These are phyloP conservation scores for Solanum gandarillasii DNA, from an alignment of 257 asterid genomes.

Conservation along the genomic window DNA sequence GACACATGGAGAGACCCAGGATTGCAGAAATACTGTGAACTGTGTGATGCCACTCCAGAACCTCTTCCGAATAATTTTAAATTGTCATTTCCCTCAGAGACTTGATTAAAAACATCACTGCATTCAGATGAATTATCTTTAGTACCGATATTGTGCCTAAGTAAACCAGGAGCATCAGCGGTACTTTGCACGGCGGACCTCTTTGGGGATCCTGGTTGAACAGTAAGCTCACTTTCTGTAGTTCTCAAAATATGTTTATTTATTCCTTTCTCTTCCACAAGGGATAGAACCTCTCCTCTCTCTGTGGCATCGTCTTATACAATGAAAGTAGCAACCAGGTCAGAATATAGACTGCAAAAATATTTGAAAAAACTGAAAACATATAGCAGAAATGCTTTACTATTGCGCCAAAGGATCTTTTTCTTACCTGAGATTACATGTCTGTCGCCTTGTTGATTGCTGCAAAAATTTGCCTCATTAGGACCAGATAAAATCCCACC, in stretches of 20 bases:
- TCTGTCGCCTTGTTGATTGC: constrained; percentile 16
- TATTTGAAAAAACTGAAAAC: constrained; percentile 7
- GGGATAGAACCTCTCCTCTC: constrained; percentile 2
- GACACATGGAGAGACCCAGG: constrained; percentile 14
- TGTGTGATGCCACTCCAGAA: constrained; percentile 6
- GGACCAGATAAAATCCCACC: constrained; percentile 13
- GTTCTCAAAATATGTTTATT: constrained; percentile 5
- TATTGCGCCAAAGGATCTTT: constrained; percentile 10
- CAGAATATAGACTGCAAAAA: background rate
- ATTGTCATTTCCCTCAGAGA: constrained; percentile 8
- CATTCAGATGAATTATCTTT: constrained; percentile 6
- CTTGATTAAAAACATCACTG: constrained; percentile 11
- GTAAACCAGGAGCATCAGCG: background rate
- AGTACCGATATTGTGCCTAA: constrained; percentile 1
- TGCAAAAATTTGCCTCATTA: constrained; percentile 2
- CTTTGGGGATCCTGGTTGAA: constrained; percentile 16
- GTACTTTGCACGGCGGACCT: background rate
- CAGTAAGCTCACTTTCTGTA: constrained; percentile 13
- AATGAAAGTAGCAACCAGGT: constrained; percentile 7
- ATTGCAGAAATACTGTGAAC: constrained; percentile 11
- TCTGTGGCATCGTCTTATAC: background rate
- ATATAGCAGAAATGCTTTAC: constrained; percentile 2
- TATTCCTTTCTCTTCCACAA: constrained; percentile 15
- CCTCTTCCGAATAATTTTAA: constrained; percentile 5
- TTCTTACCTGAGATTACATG: constrained; percentile 30